phyloP scores from a whole-genome alignment of 306 rosid genomes.

The Casuarina equisetifolia region DNA sequence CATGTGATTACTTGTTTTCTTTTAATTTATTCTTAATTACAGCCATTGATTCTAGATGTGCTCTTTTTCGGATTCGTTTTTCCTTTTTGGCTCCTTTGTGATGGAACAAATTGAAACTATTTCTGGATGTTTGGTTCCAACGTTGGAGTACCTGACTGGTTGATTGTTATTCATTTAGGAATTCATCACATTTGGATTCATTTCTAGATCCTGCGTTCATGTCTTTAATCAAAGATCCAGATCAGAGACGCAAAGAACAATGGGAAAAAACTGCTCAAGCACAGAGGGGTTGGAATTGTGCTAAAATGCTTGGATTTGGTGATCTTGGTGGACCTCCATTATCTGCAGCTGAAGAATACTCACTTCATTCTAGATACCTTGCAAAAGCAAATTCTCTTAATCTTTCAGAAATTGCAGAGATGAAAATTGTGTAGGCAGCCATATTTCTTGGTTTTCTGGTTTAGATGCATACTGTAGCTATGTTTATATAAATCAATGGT shows the following conservation, averaged over 20 bases:
- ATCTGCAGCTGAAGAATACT: constrained; percentile 90
- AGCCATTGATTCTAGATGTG: constrained; percentile 15
- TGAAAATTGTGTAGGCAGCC: constrained; percentile 83
- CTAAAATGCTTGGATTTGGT: constrained; percentile 86
- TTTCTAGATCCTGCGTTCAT: constrained; percentile 97
- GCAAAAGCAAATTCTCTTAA: constrained; percentile 91
- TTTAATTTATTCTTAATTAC: constrained; percentile 2
- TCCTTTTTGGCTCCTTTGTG: constrained; percentile 7
- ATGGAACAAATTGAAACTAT: not conserved
- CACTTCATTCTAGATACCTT: constrained; percentile 95
- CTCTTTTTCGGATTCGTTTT: not conserved
- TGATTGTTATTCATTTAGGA: constrained; percentile 51
- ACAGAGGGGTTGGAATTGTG: constrained; percentile 76
- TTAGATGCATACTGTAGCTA: constrained; percentile 13
- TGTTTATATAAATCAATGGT: not conserved
- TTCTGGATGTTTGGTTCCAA: constrained; percentile 13
- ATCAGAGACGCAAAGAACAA: constrained; percentile 90
- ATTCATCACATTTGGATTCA: constrained; percentile 72
- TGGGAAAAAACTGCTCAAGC: constrained; percentile 98
- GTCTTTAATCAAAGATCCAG: constrained; percentile 98
- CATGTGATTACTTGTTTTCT: not conserved
- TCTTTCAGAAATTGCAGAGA: constrained; percentile 93
- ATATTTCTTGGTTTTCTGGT: constrained; percentile 20
- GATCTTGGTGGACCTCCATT: constrained; percentile 79
- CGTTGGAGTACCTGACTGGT: constrained; percentile 12